Base-by-base conservation (phyloP, 2,329 filamentous ascomycete genomes). In the Xylariaceae sp. region DNA sequence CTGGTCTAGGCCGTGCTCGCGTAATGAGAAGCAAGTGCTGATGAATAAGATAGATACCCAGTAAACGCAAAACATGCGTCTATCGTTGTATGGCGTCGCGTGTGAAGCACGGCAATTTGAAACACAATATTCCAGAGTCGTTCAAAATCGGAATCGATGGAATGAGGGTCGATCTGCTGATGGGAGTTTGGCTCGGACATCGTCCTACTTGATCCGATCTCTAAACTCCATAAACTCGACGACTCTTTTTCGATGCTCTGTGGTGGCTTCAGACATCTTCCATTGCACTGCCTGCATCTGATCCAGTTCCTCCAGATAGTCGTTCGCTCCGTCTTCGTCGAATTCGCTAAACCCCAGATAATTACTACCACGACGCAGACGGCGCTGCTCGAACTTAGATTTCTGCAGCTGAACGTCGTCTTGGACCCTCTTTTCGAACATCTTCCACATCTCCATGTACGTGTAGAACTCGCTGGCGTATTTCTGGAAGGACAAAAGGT, bases 271-370 rank as follows among this genome's bases (percentile, higher is more conserved):
- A 31, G 71, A 70, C 85, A 87, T 90, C 50, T 79, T 76, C 61
- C 75, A 75, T 50, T 84, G 74, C 5, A 89, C 80, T 44, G 75
- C 73, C 57, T 83, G 78, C 63, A 91, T 88, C 67, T 89, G 81
- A 58, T 80, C 78, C 50, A 87, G 69, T 65, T 80, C 82, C 36
- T 71, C 71, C 52, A 82, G 66, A 64, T 90, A 90, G 50, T 80
- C 77, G 14, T 73, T 65, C 0, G 80, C 82, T 1, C 60, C 57
- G 38, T 78, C 71, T 19, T 76, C 67, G 1, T 66, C 65, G 14
- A 41, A 17, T 5, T 31, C 14, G 14, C 47, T n/a, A 9, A 68
- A 61, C 31, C 71, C 70, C 16, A 82, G 63, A 67, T 80, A 83
- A 1, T 61, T 63, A 39, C 72, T 70, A 11, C 75, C 77, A 47